Evolutionary conservation across 371 early-diverging fungal genomes (phyloP).

Genomic region (Mortierella sp.): DNA sequence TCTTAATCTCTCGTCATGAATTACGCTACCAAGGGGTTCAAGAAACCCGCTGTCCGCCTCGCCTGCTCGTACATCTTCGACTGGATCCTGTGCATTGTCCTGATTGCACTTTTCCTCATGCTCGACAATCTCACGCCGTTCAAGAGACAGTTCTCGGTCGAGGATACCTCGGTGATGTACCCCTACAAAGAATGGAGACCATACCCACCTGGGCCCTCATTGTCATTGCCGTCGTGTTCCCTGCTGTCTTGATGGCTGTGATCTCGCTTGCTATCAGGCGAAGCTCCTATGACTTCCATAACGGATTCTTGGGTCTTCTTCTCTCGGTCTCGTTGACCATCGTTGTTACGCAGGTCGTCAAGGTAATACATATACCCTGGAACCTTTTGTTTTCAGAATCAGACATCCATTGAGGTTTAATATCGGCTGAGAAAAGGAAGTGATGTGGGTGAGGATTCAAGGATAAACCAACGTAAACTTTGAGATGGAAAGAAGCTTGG

Average conservation of each 20-base stretch:
- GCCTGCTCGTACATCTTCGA: conserved; percentile 73
- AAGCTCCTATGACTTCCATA: conserved; percentile 75
- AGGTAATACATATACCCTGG: conserved; percentile 59
- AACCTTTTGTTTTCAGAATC: neutral
- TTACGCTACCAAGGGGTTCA: neutral
- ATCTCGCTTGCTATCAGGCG: conserved; percentile 61
- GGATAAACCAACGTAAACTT: neutral
- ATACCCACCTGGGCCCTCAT: conserved; percentile 72
- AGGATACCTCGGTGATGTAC: conserved; percentile 74
- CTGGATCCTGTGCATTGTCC: conserved; percentile 72
- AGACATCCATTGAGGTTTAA: neutral
- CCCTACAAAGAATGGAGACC: conserved; percentile 67
- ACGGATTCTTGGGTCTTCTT: conserved; percentile 72
- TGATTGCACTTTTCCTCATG: conserved; percentile 70
- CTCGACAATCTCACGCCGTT: conserved; percentile 75
- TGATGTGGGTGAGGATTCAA: too few species aligned
- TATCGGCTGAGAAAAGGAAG: neutral
- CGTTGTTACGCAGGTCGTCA: conserved; percentile 79
- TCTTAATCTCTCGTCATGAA: neutral
- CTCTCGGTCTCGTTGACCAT: conserved; percentile 74
- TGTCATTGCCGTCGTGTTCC: conserved; percentile 66
- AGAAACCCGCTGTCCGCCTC: conserved; percentile 56
- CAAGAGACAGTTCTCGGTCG: conserved; percentile 76
- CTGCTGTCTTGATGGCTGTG: conserved; percentile 66
- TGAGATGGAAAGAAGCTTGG: neutral